Evolutionary conservation across 106 monocot genomes (phyloP).

Genomic region (Posidonia australis): DNA sequence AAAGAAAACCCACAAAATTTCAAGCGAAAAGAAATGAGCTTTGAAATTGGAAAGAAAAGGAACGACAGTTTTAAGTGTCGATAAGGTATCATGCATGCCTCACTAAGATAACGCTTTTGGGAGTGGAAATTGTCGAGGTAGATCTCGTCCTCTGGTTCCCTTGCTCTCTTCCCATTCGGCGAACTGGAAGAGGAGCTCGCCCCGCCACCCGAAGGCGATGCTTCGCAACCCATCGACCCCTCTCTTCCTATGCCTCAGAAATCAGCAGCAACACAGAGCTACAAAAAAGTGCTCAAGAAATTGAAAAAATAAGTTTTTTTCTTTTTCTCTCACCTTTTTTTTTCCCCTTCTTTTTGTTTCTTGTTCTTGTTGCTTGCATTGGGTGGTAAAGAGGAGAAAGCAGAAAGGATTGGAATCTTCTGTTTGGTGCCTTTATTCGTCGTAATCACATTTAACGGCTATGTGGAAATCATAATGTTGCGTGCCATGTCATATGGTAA

Average conservation of each 20-base stretch:
- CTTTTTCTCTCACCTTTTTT: neutral
- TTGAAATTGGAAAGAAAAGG: neutral
- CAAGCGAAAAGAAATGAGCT: neutral
- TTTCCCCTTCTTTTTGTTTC: too few species aligned
- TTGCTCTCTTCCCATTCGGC: conserved; percentile 39
- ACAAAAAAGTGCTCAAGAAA: neutral
- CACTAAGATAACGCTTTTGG: conserved; percentile 68
- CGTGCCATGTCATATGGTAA: too few species aligned
- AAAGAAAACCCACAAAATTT: neutral
- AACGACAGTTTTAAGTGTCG: neutral
- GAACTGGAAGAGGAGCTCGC: conserved; percentile 10
- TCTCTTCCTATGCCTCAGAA: neutral
- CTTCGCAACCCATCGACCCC: neutral
- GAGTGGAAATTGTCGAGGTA: conserved; percentile 68
- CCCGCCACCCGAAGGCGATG: neutral
- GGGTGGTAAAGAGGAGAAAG: too few species aligned
- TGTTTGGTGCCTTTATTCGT: too few species aligned
- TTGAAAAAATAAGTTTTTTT: neutral
- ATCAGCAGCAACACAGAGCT: neutral
- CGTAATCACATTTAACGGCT: too few species aligned
- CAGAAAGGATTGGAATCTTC: too few species aligned
- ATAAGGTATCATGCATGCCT: conserved; percentile 19
- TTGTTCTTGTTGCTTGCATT: too few species aligned
- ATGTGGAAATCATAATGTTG: too few species aligned
- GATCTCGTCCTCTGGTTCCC: conserved; percentile 64